Conservation (phyloP, 2,329 filamentous ascomycete genomes). For the Colletotrichum sp. region DNA sequence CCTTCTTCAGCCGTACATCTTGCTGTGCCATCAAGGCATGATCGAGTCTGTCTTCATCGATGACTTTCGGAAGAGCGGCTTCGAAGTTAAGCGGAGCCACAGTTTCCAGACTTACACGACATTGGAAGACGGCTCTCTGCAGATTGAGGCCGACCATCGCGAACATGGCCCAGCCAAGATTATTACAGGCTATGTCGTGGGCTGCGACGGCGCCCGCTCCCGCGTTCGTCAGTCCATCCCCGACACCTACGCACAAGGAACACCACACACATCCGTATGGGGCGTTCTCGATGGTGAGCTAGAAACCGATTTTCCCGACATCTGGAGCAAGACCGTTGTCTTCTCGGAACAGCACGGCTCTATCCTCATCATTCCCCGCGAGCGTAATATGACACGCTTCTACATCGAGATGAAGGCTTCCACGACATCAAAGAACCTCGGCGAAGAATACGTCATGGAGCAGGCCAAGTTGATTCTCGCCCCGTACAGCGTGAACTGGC, state of each 20-base stretch:
- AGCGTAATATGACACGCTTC: constrained; percentile 59
- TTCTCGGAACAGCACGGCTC: constrained; percentile 59
- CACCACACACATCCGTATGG: constrained; percentile 44
- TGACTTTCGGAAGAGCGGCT: constrained; percentile 55
- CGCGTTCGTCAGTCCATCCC: constrained; percentile 54
- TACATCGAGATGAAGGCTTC: constrained; percentile 33
- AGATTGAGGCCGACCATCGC: background rate
- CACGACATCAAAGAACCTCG: constrained; percentile 51
- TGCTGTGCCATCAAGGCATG: constrained; percentile 60
- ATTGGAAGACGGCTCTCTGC: background rate
- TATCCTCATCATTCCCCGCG: constrained; percentile 62
- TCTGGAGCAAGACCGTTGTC: constrained; percentile 63
- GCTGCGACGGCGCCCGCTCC: constrained; percentile 63
- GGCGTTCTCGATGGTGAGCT: constrained; percentile 62
- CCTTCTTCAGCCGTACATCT: constrained; percentile 34
- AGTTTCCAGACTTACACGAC: background rate
- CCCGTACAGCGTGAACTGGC: constrained; percentile 53
- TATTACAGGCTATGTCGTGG: constrained; percentile 55
- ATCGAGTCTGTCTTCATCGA: constrained; percentile 60
- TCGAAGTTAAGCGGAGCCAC: constrained; percentile 45
- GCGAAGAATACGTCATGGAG: constrained; percentile 60
- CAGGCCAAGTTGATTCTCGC: constrained; percentile 49
- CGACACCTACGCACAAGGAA: constrained; percentile 44
- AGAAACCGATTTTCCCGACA: constrained; percentile 64
- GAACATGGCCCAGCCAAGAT: constrained; percentile 24